Conservation (phyloP, 352 stramenopile genomes). For the Phytophthora megakarya region DNA sequence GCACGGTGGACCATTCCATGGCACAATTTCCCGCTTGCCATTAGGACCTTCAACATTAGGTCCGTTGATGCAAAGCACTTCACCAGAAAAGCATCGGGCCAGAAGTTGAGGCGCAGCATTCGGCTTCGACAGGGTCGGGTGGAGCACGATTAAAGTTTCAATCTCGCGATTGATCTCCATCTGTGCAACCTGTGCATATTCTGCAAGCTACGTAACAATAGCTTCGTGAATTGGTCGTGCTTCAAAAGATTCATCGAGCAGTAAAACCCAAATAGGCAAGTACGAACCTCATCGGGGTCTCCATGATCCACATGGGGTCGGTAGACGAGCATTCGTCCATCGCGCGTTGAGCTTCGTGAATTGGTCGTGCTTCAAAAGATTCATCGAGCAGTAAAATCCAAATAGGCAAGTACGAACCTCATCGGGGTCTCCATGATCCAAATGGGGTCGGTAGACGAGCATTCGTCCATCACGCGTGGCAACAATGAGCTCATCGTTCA, state of each 20-base stretch:
- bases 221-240: background rate
- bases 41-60: background rate
- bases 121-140: conserved; percentile 8
- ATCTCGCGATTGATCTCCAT: conserved; percentile 67
- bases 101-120: conserved; percentile 39
- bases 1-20: conserved; percentile 40
- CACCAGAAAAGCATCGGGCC: conserved; percentile 56
- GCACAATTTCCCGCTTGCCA: conserved; percentile 27
- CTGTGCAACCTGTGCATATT: conserved; percentile 55
- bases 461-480: conserved; percentile 71
- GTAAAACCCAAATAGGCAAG: background rate
- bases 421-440: conserved; percentile 10
- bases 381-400: background rate
- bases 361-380: too few species aligned
- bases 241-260: background rate
- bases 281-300: conserved; percentile 25
- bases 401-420: conserved; percentile 19
- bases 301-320: conserved; percentile 24
- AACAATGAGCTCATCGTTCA: conserved; percentile 62
- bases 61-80: conserved; percentile 46
- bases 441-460: conserved; percentile 49
- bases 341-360: conserved; percentile 64
- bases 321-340: conserved; percentile 68
- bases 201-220: conserved; percentile 40
- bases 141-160: conserved; percentile 53